Evolutionary conservation across 208 protist species (phyloP), one percentile per base, ranked within the genome.

Genomic region (Herpetomonas muscarum): DNA sequence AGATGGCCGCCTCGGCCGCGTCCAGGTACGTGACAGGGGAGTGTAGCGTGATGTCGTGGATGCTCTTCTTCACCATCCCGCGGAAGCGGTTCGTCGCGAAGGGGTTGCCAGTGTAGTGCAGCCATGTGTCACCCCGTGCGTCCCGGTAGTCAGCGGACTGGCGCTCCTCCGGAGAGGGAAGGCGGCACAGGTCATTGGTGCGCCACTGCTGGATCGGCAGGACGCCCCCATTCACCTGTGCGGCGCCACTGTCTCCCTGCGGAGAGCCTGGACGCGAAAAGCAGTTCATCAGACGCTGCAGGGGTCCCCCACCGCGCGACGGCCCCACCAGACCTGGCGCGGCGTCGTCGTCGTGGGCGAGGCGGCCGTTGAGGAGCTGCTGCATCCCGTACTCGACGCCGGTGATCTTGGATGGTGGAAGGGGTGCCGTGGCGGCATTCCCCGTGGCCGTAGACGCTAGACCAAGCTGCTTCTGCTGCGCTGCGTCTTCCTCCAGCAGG

Each of bases 1-100:
- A 49, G n/a, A 81, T 22, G 25, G 13, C 17, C 17, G 41, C 61
- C 46, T 77, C 71, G 1, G 49, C 21, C 50, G 56, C 44, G 17
- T 19, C 52, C 24, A 77, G 37, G 28, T 53, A 51, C 22, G 22
- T 37, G 3, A 70, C 17, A 34, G 59, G 30, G 13, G 71, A 77
- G 7, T 48, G 25, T 24, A 53, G 12, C 5, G 22, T 53, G 47
- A 74, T 37, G 44, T 36, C 39, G 44, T 45, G 29, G 19, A 81
- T 54, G 3, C 71, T 48, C 22, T 83, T 80, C 25, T 51, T 58
- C 32, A 93, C 72, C 19, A 89, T 58, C 4, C 65, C 52, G 9
- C 47, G 31, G 61, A 88, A 87, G 17, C 86, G 76, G 31, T 75
- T 59, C 0, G 79, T 75, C 13, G 76, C 72, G 67, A 76, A 90